Percentiles rank a stretch among this genome's conserved stretches.
phyloP scores from a whole-genome alignment of 2,329 filamentous ascomycete species.

The Ophiocordyceps australis region DNA sequence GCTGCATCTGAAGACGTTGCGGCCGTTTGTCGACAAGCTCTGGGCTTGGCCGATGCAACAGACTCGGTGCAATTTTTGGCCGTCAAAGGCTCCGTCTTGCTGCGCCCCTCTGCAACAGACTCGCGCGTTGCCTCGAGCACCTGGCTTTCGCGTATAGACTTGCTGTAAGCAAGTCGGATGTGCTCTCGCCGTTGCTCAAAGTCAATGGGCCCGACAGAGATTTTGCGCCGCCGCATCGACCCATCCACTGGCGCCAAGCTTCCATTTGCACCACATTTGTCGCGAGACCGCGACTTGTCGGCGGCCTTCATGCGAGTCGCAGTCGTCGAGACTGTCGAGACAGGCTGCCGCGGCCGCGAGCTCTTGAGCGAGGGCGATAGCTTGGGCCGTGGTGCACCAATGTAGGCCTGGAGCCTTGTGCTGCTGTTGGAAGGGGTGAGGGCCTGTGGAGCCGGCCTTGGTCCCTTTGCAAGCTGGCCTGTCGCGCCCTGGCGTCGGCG shows the following conservation, averaged over 20 bases:
- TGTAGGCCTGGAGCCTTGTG: conserved; percentile 52
- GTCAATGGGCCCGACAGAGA: conserved; percentile 58
- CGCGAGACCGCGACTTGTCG: conserved; percentile 34
- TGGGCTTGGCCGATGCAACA: neutral
- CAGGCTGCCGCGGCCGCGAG: conserved; percentile 62
- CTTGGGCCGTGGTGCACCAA: conserved; percentile 51
- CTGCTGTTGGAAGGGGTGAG: conserved; percentile 35
- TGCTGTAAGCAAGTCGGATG: conserved; percentile 73
- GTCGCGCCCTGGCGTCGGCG: conserved; percentile 23
- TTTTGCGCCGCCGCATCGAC: conserved; percentile 26
- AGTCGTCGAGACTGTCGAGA: conserved; percentile 56
- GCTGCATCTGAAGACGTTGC: too few relatives aligned
- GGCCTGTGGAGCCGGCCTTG: conserved; percentile 21
- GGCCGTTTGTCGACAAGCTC: too few relatives aligned
- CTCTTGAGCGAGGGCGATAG: conserved; percentile 65
- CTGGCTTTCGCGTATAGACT: conserved; percentile 60
- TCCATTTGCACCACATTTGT: conserved; percentile 11
- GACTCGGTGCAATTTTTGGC: conserved; percentile 15
- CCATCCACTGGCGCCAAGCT: conserved; percentile 18
- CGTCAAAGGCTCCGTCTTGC: too few relatives aligned
- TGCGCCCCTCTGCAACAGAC: too few relatives aligned
- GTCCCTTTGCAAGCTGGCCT: conserved; percentile 13
- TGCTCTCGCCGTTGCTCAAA: conserved; percentile 67
- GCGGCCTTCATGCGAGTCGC: conserved; percentile 48
- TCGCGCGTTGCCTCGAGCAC: conserved; percentile 34